Conservation (phyloP, 2,329 filamentous ascomycete genomes). For the Pyricularia pennisetigena region DNA sequence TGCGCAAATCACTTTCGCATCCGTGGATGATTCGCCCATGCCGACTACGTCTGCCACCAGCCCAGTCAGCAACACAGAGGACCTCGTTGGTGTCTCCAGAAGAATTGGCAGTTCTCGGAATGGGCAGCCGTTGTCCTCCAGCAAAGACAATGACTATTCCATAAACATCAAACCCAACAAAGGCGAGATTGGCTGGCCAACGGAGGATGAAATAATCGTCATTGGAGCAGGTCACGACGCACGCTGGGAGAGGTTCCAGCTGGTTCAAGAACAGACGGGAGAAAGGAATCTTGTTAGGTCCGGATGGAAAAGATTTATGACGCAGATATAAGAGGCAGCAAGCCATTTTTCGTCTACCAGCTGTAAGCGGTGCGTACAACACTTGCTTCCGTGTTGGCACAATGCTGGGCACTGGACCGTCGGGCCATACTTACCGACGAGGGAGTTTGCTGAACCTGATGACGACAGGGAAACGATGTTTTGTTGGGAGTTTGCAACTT, state of each 20-base stretch:
- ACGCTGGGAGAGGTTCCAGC: constrained; percentile 73
- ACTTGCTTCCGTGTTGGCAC: not conserved
- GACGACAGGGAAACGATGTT: not conserved
- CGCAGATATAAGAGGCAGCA: not conserved
- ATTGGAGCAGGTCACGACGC: constrained; percentile 72
- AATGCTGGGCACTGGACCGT: not conserved
- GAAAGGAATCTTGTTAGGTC: not conserved
- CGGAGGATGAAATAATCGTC: constrained; percentile 64
- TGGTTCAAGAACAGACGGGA: not conserved
- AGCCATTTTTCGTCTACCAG: not conserved
- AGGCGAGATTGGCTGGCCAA: constrained; percentile 76
- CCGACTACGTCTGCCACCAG: constrained; percentile 13
- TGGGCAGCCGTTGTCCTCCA: not conserved
- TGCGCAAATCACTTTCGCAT: constrained; percentile 69
- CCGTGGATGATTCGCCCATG: constrained; percentile 54
- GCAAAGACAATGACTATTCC: constrained; percentile 30
- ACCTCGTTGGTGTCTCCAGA: constrained; percentile 25
- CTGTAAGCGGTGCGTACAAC: not conserved
- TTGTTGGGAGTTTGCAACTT: not conserved
- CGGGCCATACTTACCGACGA: not conserved
- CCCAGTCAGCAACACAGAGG: not conserved
- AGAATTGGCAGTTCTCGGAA: constrained; percentile 1
- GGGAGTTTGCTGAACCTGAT: no score
- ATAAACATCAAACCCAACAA: constrained; percentile 57
- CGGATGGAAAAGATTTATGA: not conserved